Evolutionary conservation across 805 yeast species (phyloP), one percentile per base, ranked within the genome.

Genomic region (Pichia nakasei): DNA sequence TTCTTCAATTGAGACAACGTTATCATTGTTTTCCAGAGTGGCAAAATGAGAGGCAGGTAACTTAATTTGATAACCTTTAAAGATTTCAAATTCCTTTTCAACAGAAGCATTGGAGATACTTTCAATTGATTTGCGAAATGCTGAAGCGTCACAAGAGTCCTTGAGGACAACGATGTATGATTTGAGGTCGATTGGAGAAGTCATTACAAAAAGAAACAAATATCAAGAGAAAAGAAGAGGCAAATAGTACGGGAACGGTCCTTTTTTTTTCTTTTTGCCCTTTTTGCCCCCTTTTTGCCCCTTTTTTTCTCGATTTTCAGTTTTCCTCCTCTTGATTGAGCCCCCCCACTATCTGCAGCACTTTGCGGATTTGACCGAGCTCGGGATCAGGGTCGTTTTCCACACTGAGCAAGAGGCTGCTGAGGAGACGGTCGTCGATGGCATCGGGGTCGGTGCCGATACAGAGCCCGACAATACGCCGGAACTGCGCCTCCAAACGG

Each of bases 381-480:
- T 61, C 66, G 6, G 66, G 66, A 48, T 75, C 83, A 2, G 85
- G 83, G 57, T 82, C 89, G 48, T 91, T 83, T 50, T 89, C 95
- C 6, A 91, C 96, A 18, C 96, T 96, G 56, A 82, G 84, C 27
- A 93, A 76, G 41, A 91, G 70, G 5, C 91, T 95, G 51, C 85
- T 93, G 40, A 91, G 70, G 53, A 93, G 72, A 17, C 51, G 51
- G 37, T 61, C 67, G 45, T 63, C 66, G 27, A 93, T 94, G 49
- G 80, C 82, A 42, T 74, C 76, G 43, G 83, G 85, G 38, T 80
- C 88, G 22, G 87, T 91, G 22, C 93, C 93, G 3, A 96, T 84
- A 67, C 97, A 89, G 41, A 87, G 69, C 22, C 95, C 79, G 32
- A 91, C 88, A 17, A 91, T 96, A 53, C 85, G 74, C 54, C 93